Conservation (phyloP, 2,329 filamentous ascomycete genomes). For the Helotiales sp. region DNA sequence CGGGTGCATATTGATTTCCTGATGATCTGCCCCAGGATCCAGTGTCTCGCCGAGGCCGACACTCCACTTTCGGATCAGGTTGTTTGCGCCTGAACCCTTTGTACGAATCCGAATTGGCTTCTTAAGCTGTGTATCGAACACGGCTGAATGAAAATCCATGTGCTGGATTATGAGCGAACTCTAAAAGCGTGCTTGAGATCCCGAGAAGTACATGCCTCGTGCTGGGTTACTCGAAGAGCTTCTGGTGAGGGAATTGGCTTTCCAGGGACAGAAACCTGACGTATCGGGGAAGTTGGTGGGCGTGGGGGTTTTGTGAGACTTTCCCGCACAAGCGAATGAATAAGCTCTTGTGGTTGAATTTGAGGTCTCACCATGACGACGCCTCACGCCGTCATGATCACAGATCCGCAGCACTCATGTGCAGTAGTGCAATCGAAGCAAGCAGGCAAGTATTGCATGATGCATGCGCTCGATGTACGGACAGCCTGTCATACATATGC, state of each 20-base stretch:
- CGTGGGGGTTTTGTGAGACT: not conserved
- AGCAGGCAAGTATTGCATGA: not conserved
- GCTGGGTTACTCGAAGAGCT: not conserved
- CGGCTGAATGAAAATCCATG: not conserved
- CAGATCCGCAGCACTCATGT: not conserved
- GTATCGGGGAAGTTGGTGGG: not conserved
- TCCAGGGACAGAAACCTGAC: not conserved
- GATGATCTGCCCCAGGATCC: not conserved
- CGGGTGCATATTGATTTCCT: not conserved
- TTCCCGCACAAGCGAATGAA: not conserved
- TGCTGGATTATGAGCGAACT: too few species aligned
- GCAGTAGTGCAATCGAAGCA: not conserved
- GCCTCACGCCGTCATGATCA: not conserved
- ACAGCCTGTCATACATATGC: conserved; percentile 3
- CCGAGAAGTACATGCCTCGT: not conserved
- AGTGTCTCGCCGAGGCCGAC: not conserved
- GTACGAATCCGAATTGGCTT: not conserved
- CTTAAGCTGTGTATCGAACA: not conserved
- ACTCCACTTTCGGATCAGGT: not conserved
- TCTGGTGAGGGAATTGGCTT: not conserved
- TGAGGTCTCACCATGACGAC: not conserved
- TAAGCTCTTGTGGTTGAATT: not conserved
- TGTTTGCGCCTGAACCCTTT: not conserved
- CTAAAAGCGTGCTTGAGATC: not conserved
- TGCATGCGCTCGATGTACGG: not conserved